Base-by-base conservation (phyloP, 768 basidiomycete genomes). In the Phlegmacium glaucopus region DNA sequence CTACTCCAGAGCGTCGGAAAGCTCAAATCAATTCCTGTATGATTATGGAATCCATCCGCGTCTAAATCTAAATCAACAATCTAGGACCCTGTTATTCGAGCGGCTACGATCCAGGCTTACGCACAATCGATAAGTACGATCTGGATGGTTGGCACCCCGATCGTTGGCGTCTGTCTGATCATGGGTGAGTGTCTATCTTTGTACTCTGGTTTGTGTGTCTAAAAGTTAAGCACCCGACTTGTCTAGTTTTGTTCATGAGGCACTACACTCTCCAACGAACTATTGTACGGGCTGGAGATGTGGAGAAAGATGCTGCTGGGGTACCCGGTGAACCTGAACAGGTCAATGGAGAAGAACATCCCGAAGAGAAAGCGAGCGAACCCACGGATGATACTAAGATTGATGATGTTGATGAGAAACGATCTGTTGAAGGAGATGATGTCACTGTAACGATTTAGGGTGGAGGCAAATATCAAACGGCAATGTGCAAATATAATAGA, bases 81-180 rank as follows among this genome's bases (percentile, higher is more conserved):
- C 22, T 53, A 84, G 81, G 74, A 90, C 53, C 64, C 74, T 6
- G 56, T 57, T 9, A 59, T 72, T 25, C 81, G 80, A 10, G 55
- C 67, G 18, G 69, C 68, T 35, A 67, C 85, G 8, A 73, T 82
- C 27, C 71, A 85, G 47, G 84, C 84, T 0, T 87, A 80, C 64
- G 72, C 84, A 11, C 69, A 71, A 26, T 79, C 85, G 3, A 80
- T 89, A 32, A 74, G 74, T 52, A 67, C 59, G 39, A 80, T 89
- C 17, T 89, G 86, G 85, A 51, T 85, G 16, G 80, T 82, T 8
- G 72, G 72, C 61, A 82, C 82, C 9, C 83, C 80, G 0, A 65
- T 87, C 22, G 43, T 77, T 6, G 81, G 78, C 10, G 68, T 70
- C 35, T 70, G 75, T 22, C 72, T 86, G 54, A 52, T 85, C 25